These are phyloP conservation scores for Beverwykella pulmonaria DNA, from an alignment of 495 filamentous ascomycete genomes.

Conservation along the genomic window DNA sequence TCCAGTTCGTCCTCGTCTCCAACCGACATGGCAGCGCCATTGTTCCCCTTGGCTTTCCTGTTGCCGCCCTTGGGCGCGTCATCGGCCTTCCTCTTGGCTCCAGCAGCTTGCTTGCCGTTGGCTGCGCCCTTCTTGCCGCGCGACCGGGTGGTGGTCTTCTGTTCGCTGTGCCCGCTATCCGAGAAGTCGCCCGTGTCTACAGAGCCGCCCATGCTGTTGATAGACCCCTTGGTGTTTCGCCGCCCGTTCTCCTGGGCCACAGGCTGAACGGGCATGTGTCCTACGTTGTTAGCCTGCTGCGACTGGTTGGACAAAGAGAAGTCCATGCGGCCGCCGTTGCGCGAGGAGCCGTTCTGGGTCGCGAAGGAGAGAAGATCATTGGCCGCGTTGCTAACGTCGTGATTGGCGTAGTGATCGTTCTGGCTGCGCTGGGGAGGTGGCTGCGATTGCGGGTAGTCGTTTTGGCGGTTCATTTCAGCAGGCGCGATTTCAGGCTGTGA, in stretches of 20 bases:
- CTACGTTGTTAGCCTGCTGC: slow-evolving; percentile 45
- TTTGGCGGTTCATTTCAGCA: slow-evolving; percentile 51
- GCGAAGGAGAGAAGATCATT: slow-evolving; percentile 93
- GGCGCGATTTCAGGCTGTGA: slow-evolving; percentile 49
- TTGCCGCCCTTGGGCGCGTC: slow-evolving; percentile 67
- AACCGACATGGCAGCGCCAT: slow-evolving; percentile 48
- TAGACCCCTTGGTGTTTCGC: slow-evolving; percentile 49
- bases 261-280: slow-evolving; percentile 37
- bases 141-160: slow-evolving; percentile 65
- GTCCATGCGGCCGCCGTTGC: slow-evolving; percentile 51
- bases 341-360: slow-evolving; percentile 62
- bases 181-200: slow-evolving; percentile 71
- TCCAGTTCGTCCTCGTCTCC: slow-evolving; percentile 49
- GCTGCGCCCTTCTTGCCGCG: slow-evolving; percentile 62
- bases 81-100: slow-evolving; percentile 78
- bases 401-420: slow-evolving; percentile 70
- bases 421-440: slow-evolving; percentile 48
- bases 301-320: slow-evolving; percentile 58
- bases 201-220: slow-evolving; percentile 51
- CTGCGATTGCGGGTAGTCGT: slow-evolving; percentile 40
- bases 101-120: slow-evolving; percentile 53
- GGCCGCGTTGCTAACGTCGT: slow-evolving; percentile 90
- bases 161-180: slow-evolving; percentile 69
- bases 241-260: slow-evolving; percentile 40
- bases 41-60: slow-evolving; percentile 73